phyloP scores from a whole-genome alignment of 1,284 basidiomycete genomes.

The Porodaedalea pini region DNA sequence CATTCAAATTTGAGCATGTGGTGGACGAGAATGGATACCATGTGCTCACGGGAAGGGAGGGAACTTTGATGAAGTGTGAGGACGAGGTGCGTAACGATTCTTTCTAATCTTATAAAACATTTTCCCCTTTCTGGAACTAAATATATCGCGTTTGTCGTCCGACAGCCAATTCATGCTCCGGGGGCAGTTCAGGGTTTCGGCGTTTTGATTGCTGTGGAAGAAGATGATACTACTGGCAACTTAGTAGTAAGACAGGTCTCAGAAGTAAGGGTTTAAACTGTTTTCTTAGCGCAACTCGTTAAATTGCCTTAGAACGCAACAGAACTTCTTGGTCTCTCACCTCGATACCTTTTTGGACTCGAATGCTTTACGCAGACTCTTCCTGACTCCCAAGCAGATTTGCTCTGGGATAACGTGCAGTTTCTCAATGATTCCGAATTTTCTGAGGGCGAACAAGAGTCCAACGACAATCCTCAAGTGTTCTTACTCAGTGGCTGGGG shows the following conservation, averaged over 20 bases:
- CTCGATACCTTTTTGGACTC: conserved; percentile 73
- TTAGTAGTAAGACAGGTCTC: conserved; percentile 78
- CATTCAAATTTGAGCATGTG: conserved; percentile 65
- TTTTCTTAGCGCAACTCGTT: conserved; percentile 7
- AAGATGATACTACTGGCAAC: conserved; percentile 55
- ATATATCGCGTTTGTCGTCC: too few species aligned
- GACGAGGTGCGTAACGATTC: conserved; percentile 57
- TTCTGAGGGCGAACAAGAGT: conserved; percentile 40
- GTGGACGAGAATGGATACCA: conserved; percentile 71
- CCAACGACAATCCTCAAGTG: conserved; percentile 61
- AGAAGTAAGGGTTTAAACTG: conserved; percentile 49
- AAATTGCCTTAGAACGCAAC: conserved; percentile 50
- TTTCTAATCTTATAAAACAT: not conserved
- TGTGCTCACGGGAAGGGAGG: conserved; percentile 72
- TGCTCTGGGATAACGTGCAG: conserved; percentile 77
- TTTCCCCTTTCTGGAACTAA: not conserved
- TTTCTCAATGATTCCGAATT: conserved; percentile 53
- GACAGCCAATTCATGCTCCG: conserved; percentile 79
- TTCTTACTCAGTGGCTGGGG: conserved; percentile 74
- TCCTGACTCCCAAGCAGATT: conserved; percentile 64
- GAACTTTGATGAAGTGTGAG: conserved; percentile 67
- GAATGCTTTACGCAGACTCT: conserved; percentile 77
- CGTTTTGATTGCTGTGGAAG: conserved; percentile 74
- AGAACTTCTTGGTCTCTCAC: conserved; percentile 71
- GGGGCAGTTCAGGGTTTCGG: conserved; percentile 87